Conservation (phyloP, 1,139 yeast genomes). For the Zhuliangozyma blackwelliae region DNA sequence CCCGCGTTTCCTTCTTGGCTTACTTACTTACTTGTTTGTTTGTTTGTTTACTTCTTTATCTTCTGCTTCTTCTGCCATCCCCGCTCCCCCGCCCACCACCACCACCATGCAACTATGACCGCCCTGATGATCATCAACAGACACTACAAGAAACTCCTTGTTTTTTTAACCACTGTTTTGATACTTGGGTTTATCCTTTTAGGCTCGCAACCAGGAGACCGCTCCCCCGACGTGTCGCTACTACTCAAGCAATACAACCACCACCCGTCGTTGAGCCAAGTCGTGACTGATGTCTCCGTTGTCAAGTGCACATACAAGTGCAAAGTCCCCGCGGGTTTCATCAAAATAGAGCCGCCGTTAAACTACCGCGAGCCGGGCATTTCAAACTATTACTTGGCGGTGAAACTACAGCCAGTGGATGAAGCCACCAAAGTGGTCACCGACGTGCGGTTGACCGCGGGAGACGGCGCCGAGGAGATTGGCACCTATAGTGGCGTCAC, state of each 20-base stretch:
- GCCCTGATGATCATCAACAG: slow-evolving; percentile 4
- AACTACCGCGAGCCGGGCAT: slow-evolving; percentile 6
- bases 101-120: neutral
- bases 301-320: slow-evolving; percentile 9
- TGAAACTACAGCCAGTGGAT: slow-evolving; percentile 9
- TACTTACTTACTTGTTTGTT: no score
- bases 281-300: slow-evolving; percentile 8
- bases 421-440: slow-evolving; percentile 12
- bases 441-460: slow-evolving; percentile 11
- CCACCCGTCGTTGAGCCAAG: neutral
- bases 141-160: slow-evolving; percentile 5
- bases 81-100: no score
- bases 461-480: slow-evolving; percentile 6
- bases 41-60: no score
- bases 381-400: slow-evolving; percentile 12
- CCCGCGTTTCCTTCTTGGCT: no score
- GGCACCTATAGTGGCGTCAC: slow-evolving; percentile 4
- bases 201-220: no score
- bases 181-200: neutral
- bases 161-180: neutral
- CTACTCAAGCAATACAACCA: neutral
- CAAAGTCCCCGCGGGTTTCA: slow-evolving; percentile 8
- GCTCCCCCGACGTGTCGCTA: no score
- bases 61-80: no score
- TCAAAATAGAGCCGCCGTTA: slow-evolving; percentile 8